Conservation (phyloP, 108 stramenopile species). For the Chaetoceros muelleri region DNA sequence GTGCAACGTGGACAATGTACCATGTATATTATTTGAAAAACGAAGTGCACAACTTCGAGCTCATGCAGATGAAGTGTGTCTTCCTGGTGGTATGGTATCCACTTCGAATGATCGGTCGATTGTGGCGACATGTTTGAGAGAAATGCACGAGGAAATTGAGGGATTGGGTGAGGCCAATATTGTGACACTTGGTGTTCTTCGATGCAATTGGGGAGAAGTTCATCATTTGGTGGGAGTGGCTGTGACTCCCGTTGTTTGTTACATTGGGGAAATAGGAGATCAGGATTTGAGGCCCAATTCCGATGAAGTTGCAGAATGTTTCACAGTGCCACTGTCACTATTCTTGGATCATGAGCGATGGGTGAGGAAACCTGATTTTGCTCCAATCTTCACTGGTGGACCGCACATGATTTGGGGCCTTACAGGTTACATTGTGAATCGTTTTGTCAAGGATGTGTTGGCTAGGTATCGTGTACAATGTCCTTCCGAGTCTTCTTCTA, state of each 20-base stretch:
- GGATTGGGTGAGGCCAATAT: constrained; percentile 27
- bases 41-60: constrained; percentile 55
- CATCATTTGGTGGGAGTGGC: constrained; percentile 82
- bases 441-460: constrained; percentile 80
- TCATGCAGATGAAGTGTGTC: constrained; percentile 78
- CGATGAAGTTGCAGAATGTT: constrained; percentile 83
- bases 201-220: constrained; percentile 87
- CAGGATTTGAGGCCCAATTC: constrained; percentile 55
- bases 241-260: constrained; percentile 91
- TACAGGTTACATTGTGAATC: constrained; percentile 79
- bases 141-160: constrained; percentile 95
- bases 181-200: constrained; percentile 71
- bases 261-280: constrained; percentile 58
- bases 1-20: constrained; percentile 87
- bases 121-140: constrained; percentile 80
- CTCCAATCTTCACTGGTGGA: constrained; percentile 81
- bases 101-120: constrained; percentile 74
- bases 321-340: constrained; percentile 66
- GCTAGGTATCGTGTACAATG: constrained; percentile 18
- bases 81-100: constrained; percentile 90
- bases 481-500: neutral
- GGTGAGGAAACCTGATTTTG: constrained; percentile 67
- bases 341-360: constrained; percentile 64
- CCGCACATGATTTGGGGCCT: constrained; percentile 88
- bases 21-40: constrained; percentile 86